Percentiles rank a stretch among this genome's conserved stretches.
These are phyloP conservation scores for Colletotrichum theobromicola DNA, from an alignment of 2,329 filamentous ascomycete genomes.

Conservation along the genomic window DNA sequence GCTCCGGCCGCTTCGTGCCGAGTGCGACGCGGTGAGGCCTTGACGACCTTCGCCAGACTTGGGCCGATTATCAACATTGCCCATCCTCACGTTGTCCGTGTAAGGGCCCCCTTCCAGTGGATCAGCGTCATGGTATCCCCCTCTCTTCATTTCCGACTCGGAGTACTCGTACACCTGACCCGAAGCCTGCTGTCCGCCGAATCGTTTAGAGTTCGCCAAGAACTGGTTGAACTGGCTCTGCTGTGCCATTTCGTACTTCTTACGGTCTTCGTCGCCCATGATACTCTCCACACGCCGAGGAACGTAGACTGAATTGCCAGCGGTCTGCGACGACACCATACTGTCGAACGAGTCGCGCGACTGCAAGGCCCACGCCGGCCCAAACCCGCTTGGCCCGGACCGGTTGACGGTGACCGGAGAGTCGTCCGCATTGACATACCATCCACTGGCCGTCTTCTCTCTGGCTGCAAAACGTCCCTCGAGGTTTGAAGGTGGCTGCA, in stretches of 20 bases:
- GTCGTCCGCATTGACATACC: slow-evolving; percentile 73
- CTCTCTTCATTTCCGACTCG: slow-evolving; percentile 38
- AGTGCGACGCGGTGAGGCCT: slow-evolving; percentile 21
- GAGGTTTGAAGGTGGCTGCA: slow-evolving; percentile 76
- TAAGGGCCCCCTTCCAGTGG: slow-evolving; percentile 3
- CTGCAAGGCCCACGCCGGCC: slow-evolving; percentile 33
- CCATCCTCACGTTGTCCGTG: slow-evolving; percentile 22
- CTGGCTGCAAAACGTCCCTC: slow-evolving; percentile 81
- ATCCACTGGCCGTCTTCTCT: slow-evolving; percentile 69
- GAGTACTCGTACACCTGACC: slow-evolving; percentile 57
- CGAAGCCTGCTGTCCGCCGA: slow-evolving; percentile 20
- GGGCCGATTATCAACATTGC: slow-evolving; percentile 27
- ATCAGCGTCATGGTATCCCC: slow-evolving; percentile 9
- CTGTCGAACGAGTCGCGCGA: slow-evolving; percentile 72
- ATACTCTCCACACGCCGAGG: slow-evolving; percentile 75
- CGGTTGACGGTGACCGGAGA: slow-evolving; percentile 30
- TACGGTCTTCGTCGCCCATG: slow-evolving; percentile 78
- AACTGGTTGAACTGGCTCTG: slow-evolving; percentile 46
- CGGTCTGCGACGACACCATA: slow-evolving; percentile 61
- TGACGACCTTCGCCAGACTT: slow-evolving; percentile 26
- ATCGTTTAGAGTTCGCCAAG: slow-evolving; percentile 23
- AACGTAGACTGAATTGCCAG: slow-evolving; percentile 65
- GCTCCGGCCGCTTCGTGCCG: slow-evolving; percentile 37
- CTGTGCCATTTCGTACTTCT: slow-evolving; percentile 75
- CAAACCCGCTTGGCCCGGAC: slow-evolving; percentile 10